Evolutionary conservation across 2,329 filamentous ascomycete species (phyloP).

Genomic region (Escovopsis weberi): DNA sequence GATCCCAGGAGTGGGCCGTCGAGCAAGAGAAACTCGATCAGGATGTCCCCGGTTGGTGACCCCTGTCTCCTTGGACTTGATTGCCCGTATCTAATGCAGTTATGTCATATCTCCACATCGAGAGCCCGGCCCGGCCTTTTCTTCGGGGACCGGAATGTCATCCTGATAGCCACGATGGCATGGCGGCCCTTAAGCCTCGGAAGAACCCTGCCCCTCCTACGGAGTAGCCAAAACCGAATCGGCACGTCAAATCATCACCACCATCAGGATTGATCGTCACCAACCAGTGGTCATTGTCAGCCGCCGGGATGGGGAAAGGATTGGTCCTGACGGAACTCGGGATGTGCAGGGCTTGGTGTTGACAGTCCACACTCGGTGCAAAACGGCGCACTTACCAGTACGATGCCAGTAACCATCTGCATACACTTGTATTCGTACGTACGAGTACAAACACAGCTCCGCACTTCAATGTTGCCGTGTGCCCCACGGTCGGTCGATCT

Average conservation of each 20-base stretch:
- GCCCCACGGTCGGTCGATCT: no score
- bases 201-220: slow-evolving; percentile 1
- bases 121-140: background rate
- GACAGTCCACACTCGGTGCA: no score
- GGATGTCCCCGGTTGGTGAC: no score
- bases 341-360: no score
- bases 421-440: background rate
- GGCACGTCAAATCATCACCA: background rate
- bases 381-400: no score
- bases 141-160: slow-evolving; percentile 5
- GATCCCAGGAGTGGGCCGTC: no score
- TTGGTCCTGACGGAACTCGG: no score
- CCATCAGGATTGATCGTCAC: background rate
- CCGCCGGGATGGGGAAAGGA: background rate
- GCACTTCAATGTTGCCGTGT: no score
- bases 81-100: background rate
- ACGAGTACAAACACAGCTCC: background rate
- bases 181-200: slow-evolving; percentile 1
- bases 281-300: slow-evolving; percentile 2
- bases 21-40: no score
- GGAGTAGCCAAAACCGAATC: background rate
- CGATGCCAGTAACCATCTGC: no score
- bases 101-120: slow-evolving; percentile 6
- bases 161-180: slow-evolving; percentile 1
- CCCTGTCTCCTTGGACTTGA: no score